These are phyloP conservation scores for Paecilomyces niveus DNA, from an alignment of 2,329 filamentous ascomycete species.

Conservation along the genomic window DNA sequence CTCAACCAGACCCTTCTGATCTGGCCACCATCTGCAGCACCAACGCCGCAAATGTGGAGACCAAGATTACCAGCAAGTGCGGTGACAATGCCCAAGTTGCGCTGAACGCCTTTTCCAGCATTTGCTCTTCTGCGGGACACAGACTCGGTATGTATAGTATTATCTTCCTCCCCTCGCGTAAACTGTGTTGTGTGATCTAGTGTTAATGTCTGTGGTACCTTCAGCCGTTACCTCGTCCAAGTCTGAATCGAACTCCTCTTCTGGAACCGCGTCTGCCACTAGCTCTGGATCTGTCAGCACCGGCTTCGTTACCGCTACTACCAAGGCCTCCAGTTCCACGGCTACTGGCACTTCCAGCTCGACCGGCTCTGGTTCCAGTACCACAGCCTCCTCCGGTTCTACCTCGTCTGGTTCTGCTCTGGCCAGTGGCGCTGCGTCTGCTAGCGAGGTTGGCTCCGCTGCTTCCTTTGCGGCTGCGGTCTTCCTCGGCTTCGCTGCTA, in stretches of 20 bases:
- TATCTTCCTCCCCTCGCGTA: conserved; percentile 1
- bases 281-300: conserved; percentile 6
- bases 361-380: conserved; percentile 10
- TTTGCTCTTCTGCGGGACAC: conserved; percentile 33
- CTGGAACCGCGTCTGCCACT: conserved; percentile 17
- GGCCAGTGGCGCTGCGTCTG: conserved; percentile 17
- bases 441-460: conserved; percentile 27
- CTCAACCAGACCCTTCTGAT: conserved; percentile 29
- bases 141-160: conserved; percentile 30
- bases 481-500: conserved; percentile 34
- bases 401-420: conserved; percentile 15
- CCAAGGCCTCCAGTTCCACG: conserved; percentile 4
- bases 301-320: conserved; percentile 7
- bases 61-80: conserved; percentile 30
- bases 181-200: not conserved
- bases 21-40: conserved; percentile 32
- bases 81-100: conserved; percentile 23
- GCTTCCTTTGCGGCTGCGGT: conserved; percentile 32
- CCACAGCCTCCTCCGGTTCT: conserved; percentile 11
- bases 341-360: conserved; percentile 11
- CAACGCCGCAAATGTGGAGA: conserved; percentile 27
- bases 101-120: conserved; percentile 31
- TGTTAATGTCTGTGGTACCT: conserved; percentile 3
- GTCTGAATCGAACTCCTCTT: conserved; percentile 9
- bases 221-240: conserved; percentile 9